A percentile compares a stretch with the other conserved stretches of the same genome.
These are phyloP conservation scores for Globisporangium megalacanthum DNA, from an alignment of 352 stramenopile genomes.

Conservation along the genomic window DNA sequence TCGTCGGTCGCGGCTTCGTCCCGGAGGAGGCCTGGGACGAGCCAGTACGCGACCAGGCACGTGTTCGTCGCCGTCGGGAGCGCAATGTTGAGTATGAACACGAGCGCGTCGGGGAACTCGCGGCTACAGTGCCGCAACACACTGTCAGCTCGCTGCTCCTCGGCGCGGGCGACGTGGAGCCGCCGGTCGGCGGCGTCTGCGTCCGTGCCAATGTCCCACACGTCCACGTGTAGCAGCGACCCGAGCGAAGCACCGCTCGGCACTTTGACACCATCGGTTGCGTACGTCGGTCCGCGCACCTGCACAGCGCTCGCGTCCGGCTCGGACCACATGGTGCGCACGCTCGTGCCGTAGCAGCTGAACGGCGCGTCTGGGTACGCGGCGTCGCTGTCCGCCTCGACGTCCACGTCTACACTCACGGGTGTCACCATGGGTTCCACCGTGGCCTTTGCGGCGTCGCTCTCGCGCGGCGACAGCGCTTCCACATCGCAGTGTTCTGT, in stretches of 20 bases:
- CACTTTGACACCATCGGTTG: slow-evolving; percentile 53
- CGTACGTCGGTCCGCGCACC: slow-evolving; percentile 53
- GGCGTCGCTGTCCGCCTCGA: slow-evolving; percentile 6
- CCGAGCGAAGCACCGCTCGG: slow-evolving; percentile 34
- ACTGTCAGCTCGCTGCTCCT: slow-evolving; percentile 35
- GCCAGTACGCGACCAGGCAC: slow-evolving; percentile 76
- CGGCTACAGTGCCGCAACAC: slow-evolving; percentile 41
- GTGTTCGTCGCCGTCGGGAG: slow-evolving; percentile 68
- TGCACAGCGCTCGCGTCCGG: slow-evolving; percentile 39
- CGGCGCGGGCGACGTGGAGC: slow-evolving; percentile 49
- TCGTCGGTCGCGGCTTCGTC: slow-evolving; percentile 8
- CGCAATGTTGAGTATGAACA: slow-evolving; percentile 87
- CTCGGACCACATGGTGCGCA: slow-evolving; percentile 58
- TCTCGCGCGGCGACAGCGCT: slow-evolving; percentile 11
- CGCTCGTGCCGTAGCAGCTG: slow-evolving; percentile 22
- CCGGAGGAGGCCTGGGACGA: slow-evolving; percentile 23
- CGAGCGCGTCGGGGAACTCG: slow-evolving; percentile 47
- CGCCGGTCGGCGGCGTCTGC: slow-evolving; percentile 21
- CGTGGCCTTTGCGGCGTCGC: slow-evolving; percentile 5
- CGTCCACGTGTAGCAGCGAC: slow-evolving; percentile 57
- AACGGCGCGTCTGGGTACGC: slow-evolving; percentile 32
- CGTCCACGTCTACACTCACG: slow-evolving; percentile 6
- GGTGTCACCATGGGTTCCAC: neutral
- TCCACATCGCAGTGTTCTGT: slow-evolving; percentile 20
- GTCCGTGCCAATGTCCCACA: slow-evolving; percentile 39